Evolutionary conservation across 2,329 filamentous ascomycete species (phyloP).

Genomic region (Stagonosporopsis chrysanthemi): DNA sequence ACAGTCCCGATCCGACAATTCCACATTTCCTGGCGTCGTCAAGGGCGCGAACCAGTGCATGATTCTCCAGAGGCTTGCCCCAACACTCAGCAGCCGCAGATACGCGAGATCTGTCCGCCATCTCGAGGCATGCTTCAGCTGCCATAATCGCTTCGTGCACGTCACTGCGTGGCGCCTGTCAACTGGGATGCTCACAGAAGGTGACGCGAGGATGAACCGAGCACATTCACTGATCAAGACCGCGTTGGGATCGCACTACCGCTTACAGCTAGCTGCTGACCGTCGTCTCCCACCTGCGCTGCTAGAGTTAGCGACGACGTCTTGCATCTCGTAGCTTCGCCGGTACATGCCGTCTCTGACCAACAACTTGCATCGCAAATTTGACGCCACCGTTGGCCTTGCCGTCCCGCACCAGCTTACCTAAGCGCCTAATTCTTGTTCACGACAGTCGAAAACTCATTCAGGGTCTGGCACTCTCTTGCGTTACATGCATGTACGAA

Average conservation of each 20-base stretch:
- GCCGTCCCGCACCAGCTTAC: conserved; percentile 4
- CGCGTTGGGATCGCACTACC: conserved; percentile 22
- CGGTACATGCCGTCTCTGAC: conserved; percentile 1
- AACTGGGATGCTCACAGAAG: conserved; percentile 19
- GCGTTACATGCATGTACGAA: conserved; percentile 1
- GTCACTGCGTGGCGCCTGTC: neutral
- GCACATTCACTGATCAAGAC: conserved; percentile 13
- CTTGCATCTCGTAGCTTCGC: neutral
- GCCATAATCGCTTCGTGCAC: neutral
- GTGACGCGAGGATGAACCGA: conserved; percentile 29
- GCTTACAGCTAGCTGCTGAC: conserved; percentile 21
- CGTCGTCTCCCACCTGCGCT: neutral
- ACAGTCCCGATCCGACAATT: conserved; percentile 19
- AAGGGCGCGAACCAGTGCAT: neutral
- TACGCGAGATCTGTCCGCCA: conserved; percentile 1
- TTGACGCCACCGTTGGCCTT: conserved; percentile 3
- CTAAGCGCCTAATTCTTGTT: too few species aligned
- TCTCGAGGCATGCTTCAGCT: neutral
- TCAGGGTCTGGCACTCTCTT: conserved; percentile 5
- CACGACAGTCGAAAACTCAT: conserved; percentile 4
- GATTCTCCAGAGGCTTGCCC: neutral
- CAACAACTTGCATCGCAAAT: conserved; percentile 6
- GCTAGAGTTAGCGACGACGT: conserved; percentile 9
- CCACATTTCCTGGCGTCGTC: conserved; percentile 13
- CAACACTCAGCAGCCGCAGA: neutral